Evolutionary conservation across 2,329 filamentous ascomycete genomes (phyloP).

Genomic region (Trichoderma gracile): DNA sequence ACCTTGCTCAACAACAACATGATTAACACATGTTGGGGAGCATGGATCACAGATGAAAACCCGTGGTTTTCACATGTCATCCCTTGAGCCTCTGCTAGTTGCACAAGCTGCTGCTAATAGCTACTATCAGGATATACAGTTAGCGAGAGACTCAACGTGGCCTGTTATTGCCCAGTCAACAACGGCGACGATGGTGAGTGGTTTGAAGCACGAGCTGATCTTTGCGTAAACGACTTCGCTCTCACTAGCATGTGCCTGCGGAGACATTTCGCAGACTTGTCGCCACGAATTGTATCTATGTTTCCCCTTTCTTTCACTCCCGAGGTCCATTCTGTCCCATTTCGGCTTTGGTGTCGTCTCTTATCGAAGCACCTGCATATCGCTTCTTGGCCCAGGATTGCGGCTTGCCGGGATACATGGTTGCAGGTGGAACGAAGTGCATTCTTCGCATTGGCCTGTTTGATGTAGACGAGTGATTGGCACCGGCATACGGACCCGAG

Average conservation of each 20-base stretch:
- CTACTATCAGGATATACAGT: too few species aligned
- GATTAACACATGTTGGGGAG: not conserved
- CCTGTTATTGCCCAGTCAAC: not conserved
- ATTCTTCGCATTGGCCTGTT: not conserved
- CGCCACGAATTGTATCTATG: not conserved
- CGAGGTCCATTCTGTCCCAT: not conserved
- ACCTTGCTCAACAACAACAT: not conserved
- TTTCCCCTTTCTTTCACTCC: not conserved
- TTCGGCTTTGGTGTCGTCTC: not conserved
- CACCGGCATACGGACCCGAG: not conserved
- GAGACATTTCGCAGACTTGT: not conserved
- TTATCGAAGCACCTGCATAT: not conserved
- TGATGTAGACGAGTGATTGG: not conserved
- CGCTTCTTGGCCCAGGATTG: not conserved
- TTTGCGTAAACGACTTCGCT: not conserved
- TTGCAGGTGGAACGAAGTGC: not conserved
- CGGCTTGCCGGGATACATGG: not conserved
- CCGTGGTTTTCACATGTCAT: not conserved
- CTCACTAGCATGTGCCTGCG: not conserved
- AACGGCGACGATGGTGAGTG: not conserved
- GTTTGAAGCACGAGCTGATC: conserved; percentile 9
- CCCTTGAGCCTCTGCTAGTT: not conserved
- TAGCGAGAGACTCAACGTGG: not conserved
- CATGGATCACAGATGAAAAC: conserved; percentile 6
- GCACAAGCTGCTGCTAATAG: not conserved